Conservation (phyloP, 495 filamentous ascomycete species). For the Xylaria flabelliformis region DNA sequence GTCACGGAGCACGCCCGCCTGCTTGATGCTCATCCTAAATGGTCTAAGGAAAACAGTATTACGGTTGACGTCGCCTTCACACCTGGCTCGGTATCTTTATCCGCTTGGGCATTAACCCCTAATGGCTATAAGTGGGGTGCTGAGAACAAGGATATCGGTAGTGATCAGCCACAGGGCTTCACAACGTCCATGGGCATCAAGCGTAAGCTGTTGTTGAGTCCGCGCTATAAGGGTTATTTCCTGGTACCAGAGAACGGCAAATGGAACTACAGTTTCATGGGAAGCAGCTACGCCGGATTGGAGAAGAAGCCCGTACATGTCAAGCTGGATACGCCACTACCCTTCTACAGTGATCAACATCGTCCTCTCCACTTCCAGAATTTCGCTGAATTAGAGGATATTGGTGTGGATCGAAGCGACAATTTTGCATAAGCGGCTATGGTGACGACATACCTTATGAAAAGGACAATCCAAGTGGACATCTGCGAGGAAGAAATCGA, state of each 20-base stretch:
- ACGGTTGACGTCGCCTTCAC: constrained; percentile 98
- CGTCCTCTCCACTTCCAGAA: constrained; percentile 93
- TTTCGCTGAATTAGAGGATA: constrained; percentile 89
- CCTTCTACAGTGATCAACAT: constrained; percentile 94
- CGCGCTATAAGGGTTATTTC: constrained; percentile 94
- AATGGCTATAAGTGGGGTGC: constrained; percentile 95
- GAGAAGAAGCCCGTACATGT: constrained; percentile 92
- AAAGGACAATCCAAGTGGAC: neutral
- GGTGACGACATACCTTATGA: too few species aligned
- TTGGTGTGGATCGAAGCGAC: constrained; percentile 85
- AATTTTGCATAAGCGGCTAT: constrained; percentile 72
- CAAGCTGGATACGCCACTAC: constrained; percentile 87
- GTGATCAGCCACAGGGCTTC: constrained; percentile 94
- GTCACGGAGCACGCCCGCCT: constrained; percentile 91
- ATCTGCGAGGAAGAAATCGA: neutral
- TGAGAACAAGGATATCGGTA: constrained; percentile 90
- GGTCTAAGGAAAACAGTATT: constrained; percentile 90
- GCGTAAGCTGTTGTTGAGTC: constrained; percentile 88
- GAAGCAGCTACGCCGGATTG: constrained; percentile 78
- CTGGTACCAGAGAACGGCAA: constrained; percentile 87
- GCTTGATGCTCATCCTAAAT: constrained; percentile 80
- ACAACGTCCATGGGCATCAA: constrained; percentile 92
- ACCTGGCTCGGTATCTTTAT: constrained; percentile 94
- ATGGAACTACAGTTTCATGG: constrained; percentile 99
- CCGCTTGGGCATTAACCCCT: constrained; percentile 90